These are phyloP conservation scores for Diaporthe capsici DNA, from an alignment of 2,329 filamentous ascomycete species.

Conservation along the genomic window DNA sequence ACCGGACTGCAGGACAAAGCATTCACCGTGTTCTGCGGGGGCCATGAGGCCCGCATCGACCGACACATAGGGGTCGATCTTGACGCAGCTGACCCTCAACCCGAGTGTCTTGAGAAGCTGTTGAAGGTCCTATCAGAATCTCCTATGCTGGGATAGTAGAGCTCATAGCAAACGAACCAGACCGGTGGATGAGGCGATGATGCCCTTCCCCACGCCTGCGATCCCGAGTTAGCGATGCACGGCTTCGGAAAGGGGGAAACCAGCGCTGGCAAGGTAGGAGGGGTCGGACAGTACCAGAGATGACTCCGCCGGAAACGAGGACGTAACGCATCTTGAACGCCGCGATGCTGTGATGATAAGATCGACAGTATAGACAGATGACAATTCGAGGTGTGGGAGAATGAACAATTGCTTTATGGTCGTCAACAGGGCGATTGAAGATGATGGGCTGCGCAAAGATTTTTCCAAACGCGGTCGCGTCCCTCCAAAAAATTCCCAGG, in stretches of 20 bases:
- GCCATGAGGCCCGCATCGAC: constrained; percentile 54
- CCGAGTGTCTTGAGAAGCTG: constrained; percentile 84
- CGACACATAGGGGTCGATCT: constrained; percentile 67
- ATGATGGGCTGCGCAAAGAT: constrained; percentile 36
- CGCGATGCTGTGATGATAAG: not conserved
- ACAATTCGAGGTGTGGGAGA: constrained; percentile 4
- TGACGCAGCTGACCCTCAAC: constrained; percentile 75
- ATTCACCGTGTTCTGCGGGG: constrained; percentile 79
- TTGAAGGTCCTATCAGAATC: constrained; percentile 35
- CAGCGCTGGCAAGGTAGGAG: constrained; percentile 17
- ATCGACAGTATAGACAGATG: not conserved
- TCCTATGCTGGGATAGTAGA: not conserved
- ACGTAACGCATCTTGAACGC: constrained; percentile 43
- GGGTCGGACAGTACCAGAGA: constrained; percentile 39
- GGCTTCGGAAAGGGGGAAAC: not conserved
- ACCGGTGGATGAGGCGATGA: constrained; percentile 41
- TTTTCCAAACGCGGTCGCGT: constrained; percentile 40
- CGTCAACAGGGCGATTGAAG: constrained; percentile 16
- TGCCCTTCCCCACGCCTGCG: constrained; percentile 43
- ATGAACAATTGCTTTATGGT: constrained; percentile 6
- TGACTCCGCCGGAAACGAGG: constrained; percentile 43
- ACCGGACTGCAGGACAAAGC: constrained; percentile 79
- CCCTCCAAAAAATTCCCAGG: constrained; percentile 16
- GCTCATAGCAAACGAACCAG: constrained; percentile 35
- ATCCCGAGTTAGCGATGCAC: constrained; percentile 28